Percentiles rank a stretch among this genome's conserved stretches.
phyloP scores from a whole-genome alignment of 192 early-diverging fungal species.

The Linnemannia zychae region DNA sequence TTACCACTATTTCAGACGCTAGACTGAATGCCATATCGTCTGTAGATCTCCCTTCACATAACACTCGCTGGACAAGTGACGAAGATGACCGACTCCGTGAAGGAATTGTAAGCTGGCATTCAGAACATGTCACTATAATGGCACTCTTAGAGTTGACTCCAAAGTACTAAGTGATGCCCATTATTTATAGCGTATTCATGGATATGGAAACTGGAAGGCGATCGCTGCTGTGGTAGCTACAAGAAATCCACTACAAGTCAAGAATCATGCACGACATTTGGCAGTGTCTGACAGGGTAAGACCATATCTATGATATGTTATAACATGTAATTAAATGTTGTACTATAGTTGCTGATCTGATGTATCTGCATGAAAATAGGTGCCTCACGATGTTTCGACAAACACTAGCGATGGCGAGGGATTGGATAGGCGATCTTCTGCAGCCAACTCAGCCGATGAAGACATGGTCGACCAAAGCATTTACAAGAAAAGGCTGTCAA shows the following conservation, averaged over 20 bases:
- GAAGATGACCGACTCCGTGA: constrained; percentile 69
- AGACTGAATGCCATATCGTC: constrained; percentile 56
- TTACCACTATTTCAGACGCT: constrained; percentile 22
- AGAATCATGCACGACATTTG: constrained; percentile 73
- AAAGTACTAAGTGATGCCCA: neutral
- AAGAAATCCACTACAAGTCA: constrained; percentile 71
- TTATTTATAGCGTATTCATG: constrained; percentile 54
- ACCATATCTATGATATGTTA: neutral
- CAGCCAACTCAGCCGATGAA: constrained; percentile 47
- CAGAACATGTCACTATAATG: neutral
- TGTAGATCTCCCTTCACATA: constrained; percentile 63
- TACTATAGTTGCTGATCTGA: neutral
- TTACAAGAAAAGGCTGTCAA: constrained; percentile 15
- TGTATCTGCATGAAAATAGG: constrained; percentile 2
- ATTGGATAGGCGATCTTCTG: constrained; percentile 38
- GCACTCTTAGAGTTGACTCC: neutral
- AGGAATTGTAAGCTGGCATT: constrained; percentile 62
- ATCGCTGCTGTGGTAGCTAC: constrained; percentile 65
- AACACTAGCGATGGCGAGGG: constrained; percentile 56
- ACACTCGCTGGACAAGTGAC: constrained; percentile 69
- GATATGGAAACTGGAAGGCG: constrained; percentile 71
- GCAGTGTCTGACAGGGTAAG: constrained; percentile 58
- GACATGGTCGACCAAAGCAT: neutral
- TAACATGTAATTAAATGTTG: neutral
- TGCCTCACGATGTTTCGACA: constrained; percentile 43